Base-by-base conservation (phyloP, 345 rosid species). In the Linum tenue region DNA sequence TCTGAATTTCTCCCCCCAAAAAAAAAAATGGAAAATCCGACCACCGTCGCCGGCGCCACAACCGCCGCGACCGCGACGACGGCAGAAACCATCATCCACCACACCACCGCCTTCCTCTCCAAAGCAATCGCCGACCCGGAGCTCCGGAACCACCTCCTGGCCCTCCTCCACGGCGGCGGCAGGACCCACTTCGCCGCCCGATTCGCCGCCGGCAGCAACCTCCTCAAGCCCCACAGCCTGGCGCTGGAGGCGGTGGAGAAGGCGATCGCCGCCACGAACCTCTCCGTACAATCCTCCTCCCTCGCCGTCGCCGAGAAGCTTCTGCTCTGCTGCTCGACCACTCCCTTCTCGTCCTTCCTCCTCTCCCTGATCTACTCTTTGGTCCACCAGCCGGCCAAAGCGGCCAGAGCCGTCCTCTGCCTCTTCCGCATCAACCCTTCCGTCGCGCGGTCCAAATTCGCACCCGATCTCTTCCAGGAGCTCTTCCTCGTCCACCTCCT, bases 401-500 rank as follows among this genome's bases (percentile, higher is more conserved):
- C 92, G 50, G 70, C 85, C 57, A 41, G 71, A 17, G 50, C 57
- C 11, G 75, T 84, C 39, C 73, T 82, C n/a, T 69, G 60, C 62
- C 15, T 82, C 44, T 84, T 84, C 75, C 50, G 41, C 51, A 55
- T 70, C n/a, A 80, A 86, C 55, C 92, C 92, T 38, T 75, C 78
- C 0, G 44, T 76, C 37, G 79, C 85, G 4, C 70, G 89, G 31
- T 75, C 84, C 6, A 85, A 84, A 64, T 16, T 84, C 14, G 81
- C 83, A 7, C 81, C 83, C 0, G 37, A 40, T 2, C 73, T 82
- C 12, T 86, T 86, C 64, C 78, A 84, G 69, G 79, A 73, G 37
- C 72, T 84, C 62, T 86, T 84, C 64, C 66, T 86, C 1, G 72
- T 75, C 68, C 84, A 84, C 63, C 68, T 84, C 51, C 69, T 84